Evolutionary conservation across 306 rosid genomes (phyloP).

Genomic region (Trichosanthes truncata): DNA sequence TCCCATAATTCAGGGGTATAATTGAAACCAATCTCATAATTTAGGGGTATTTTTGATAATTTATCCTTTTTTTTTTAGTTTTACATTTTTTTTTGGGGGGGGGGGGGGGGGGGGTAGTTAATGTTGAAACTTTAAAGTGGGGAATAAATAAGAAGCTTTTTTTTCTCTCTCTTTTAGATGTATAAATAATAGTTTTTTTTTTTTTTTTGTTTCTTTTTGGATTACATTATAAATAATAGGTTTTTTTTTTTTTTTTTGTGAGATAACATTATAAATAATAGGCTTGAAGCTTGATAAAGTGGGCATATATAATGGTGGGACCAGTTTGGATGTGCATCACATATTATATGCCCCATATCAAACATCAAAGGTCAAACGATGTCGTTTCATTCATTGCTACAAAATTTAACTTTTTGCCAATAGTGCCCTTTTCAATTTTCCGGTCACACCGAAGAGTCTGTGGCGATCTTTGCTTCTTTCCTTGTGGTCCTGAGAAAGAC

Average conservation of each 20-base stretch:
- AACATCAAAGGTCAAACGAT: not conserved
- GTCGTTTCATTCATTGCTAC: not conserved
- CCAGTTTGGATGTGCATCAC: not conserved
- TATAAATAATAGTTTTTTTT: too few species aligned
- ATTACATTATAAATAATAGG: too few species aligned
- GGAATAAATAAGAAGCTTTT: not conserved
- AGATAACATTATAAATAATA: not conserved
- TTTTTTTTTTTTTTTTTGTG: too few species aligned
- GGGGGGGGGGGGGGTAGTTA: too few species aligned
- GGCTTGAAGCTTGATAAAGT: not conserved
- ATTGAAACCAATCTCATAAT: too few species aligned
- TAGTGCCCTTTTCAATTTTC: not conserved
- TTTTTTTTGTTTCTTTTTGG: too few species aligned
- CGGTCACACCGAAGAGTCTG: not conserved
- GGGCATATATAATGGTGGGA: not conserved
- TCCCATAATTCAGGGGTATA: too few species aligned
- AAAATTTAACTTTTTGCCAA: too few species aligned
- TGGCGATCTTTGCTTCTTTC: not conserved
- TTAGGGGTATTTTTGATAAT: too few species aligned
- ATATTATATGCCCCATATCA: not conserved
- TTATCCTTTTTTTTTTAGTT: too few species aligned
- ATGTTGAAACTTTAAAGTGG: not conserved
- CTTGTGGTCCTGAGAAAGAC: constrained; percentile 7
- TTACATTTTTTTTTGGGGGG: too few species aligned
- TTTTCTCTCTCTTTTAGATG: too few species aligned